Percentiles rank a stretch among this genome's conserved stretches.
Conservation (phyloP, 257 asterid species). For the Euphrasia confusa region DNA sequence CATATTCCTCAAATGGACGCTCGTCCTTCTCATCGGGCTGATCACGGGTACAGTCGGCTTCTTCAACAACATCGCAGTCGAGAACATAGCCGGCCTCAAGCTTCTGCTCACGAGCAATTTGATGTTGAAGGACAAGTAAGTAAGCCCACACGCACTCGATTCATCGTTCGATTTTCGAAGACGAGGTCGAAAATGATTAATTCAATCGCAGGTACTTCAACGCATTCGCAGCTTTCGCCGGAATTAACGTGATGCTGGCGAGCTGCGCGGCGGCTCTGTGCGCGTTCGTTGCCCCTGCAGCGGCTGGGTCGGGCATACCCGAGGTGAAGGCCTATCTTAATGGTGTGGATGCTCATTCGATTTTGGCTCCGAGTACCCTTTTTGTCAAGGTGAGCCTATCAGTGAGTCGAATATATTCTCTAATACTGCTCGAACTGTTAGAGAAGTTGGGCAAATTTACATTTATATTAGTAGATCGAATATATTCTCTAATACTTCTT, state of each 20-base stretch:
- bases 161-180: conserved; percentile 20
- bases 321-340: conserved; percentile 98
- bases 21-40: conserved; percentile 84
- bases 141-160: conserved; percentile 7
- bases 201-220: conserved; percentile 51
- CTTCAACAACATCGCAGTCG: conserved; percentile 81
- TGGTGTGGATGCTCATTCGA: conserved; percentile 93
- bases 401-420: neutral
- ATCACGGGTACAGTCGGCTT: conserved; percentile 77
- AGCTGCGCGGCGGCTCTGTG: conserved; percentile 69
- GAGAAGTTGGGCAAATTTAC: too few species aligned
- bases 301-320: conserved; percentile 98
- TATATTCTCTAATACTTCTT: too few species aligned
- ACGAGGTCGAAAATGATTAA: conserved; percentile 19
- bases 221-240: conserved; percentile 67
- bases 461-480: too few species aligned
- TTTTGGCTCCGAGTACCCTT: conserved; percentile 92
- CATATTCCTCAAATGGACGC: conserved; percentile 81
- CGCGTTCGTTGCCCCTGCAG: conserved; percentile 89
- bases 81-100: conserved; percentile 89
- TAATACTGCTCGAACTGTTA: too few species aligned
- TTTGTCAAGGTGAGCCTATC: conserved; percentile 67
- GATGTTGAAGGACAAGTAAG: conserved; percentile 68
- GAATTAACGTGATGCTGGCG: conserved; percentile 58
- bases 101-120: conserved; percentile 53